phyloP scores from a whole-genome alignment of 257 asterid species.

The Thymus mandschuricus region DNA sequence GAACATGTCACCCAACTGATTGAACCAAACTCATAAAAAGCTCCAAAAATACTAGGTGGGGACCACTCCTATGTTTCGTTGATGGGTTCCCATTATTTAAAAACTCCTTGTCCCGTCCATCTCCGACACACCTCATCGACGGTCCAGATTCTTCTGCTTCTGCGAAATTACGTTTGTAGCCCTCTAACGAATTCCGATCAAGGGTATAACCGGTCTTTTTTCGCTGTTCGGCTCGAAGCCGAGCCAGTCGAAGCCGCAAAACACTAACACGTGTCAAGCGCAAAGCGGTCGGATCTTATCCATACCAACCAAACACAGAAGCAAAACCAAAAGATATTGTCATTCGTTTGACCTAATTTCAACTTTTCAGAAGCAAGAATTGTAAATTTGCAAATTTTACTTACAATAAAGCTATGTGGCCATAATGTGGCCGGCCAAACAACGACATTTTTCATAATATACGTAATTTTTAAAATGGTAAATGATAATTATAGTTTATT shows the following conservation, averaged over 20 bases:
- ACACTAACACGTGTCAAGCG: conserved; percentile 34
- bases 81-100: conserved; percentile 25
- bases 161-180: conserved; percentile 25
- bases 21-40: neutral
- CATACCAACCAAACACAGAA: conserved; percentile 13
- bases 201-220: conserved; percentile 21
- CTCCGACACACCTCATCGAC: conserved; percentile 42
- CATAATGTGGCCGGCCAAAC: no score
- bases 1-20: conserved; percentile 16
- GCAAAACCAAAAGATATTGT: conserved; percentile 6
- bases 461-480: no score
- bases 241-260: conserved; percentile 8
- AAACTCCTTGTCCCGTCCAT: conserved; percentile 34
- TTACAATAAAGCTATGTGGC: no score
- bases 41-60: neutral
- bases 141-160: conserved; percentile 20
- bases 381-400: no score
- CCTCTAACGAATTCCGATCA: conserved; percentile 15
- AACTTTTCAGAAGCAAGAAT: neutral
- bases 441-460: no score
- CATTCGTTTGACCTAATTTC: conserved; percentile 7
- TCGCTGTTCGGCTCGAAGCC: conserved; percentile 5
- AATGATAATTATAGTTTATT: no score
- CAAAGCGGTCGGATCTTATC: conserved; percentile 29
- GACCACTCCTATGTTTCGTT: neutral